Evolutionary conservation across 768 basidiomycete species (phyloP), one percentile per base, ranked within the genome.

Genomic region (Naematelia encephala): DNA sequence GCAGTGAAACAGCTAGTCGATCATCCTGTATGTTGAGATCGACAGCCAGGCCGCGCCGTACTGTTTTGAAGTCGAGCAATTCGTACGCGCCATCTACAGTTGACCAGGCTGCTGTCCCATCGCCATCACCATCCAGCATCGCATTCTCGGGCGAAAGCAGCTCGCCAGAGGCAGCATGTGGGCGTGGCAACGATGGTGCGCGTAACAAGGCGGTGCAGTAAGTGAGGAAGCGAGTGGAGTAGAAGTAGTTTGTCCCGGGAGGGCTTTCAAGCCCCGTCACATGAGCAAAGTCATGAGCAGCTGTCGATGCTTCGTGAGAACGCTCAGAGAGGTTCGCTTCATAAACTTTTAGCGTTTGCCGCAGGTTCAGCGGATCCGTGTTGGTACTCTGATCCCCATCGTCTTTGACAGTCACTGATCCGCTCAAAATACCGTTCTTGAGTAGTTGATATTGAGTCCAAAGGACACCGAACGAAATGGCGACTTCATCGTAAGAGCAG

Each of bases 401-500:
- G 16, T 22, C 43, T 1, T 42, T 29, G 11, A 55, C 30, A 2
- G 53, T 49, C 52, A 90, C 77, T 2, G 88, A 84, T 12, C 87
- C 86, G 29, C 85, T 75, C 0, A 82, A 82, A 13, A 90, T 65
- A 1, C 89, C 90, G 63, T 84, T 86, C 39, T 80, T 80, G 42
- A 90, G 74, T 21, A 89, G 81, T 58, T 87, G 84, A 21, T 85
- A 70, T 67, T 91, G 88, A 1, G 79, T 83, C 81, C 84, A 86
- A 4, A 90, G 77, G n/a, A 80, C 77, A 19, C 83, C 81, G 61
- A 81, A 80, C 51, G 83, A 79, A 5, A 87, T 80, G 0, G 86
- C 82, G 4, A 88, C 70, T 65, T 90, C 89, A 79, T 92, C 90
- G 64, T 84, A 85, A 23, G 82, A 81, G 51, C 73, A 75, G n/a